Conservation (phyloP, 2,329 filamentous ascomycete species). For the Salinomyces thailandicus region DNA sequence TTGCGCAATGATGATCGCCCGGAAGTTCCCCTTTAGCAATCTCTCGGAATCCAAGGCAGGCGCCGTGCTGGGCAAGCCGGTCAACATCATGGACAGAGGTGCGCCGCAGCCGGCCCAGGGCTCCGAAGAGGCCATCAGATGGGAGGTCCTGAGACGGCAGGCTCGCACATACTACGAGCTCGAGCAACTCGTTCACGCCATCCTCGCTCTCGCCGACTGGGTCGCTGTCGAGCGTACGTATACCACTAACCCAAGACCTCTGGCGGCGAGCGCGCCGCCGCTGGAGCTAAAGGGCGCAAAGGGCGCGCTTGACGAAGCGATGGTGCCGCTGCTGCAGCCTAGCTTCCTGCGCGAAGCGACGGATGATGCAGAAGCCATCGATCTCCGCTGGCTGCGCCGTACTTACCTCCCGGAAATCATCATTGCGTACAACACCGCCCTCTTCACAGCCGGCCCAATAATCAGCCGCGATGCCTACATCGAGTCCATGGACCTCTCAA, state of each 20-base stretch:
- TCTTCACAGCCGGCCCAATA: conserved; percentile 67
- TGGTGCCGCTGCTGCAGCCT: conserved; percentile 26
- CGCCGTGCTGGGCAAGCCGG: conserved; percentile 29
- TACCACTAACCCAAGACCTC: conserved; percentile 12
- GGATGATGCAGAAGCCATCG: conserved; percentile 44
- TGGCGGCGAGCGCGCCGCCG: conserved; percentile 11
- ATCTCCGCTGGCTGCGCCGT: conserved; percentile 56
- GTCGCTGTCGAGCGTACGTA: conserved; percentile 31
- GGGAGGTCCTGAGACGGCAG: conserved; percentile 18
- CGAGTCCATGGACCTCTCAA: conserved; percentile 78
- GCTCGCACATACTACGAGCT: conserved; percentile 33
- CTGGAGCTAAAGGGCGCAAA: conserved; percentile 28
- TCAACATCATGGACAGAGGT: conserved; percentile 27
- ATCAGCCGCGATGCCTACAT: conserved; percentile 67
- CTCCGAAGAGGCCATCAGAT: conserved; percentile 10
- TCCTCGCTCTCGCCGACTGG: conserved; percentile 35
- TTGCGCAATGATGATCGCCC: conserved; percentile 45
- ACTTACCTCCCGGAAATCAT: conserved; percentile 78
- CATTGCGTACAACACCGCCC: conserved; percentile 68
- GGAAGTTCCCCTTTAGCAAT: conserved; percentile 41
- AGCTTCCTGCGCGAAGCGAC: conserved; percentile 21
- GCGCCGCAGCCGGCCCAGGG: conserved; percentile 7
- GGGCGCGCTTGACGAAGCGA: conserved; percentile 28
- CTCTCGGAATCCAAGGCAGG: conserved; percentile 32
- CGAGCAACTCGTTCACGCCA: conserved; percentile 32